Base-by-base conservation (phyloP, 225 moss, liverwort and hornwort species). In the Thuidium tamariscinum region DNA sequence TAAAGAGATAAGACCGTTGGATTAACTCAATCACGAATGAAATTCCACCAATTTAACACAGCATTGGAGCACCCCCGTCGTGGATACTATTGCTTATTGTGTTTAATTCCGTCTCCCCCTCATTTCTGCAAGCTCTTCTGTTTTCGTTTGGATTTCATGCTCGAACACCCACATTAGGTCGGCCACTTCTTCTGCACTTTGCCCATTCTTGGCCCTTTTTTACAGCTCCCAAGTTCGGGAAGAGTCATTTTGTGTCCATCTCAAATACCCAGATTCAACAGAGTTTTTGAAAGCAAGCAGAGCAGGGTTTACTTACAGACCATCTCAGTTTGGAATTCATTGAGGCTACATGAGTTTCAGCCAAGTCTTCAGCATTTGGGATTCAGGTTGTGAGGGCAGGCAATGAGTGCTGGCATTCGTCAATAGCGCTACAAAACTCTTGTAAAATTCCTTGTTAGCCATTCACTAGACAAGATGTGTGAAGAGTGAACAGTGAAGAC, bases 121-220 rank as follows among this genome's bases (percentile, higher is more conserved):
- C 36, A 86, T 25, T 42, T 68, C 11, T 21, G 63, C 82, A 16
- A 91, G 91, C 25, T 86, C 66, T 44, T 52, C 29, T 18, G 88
- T 89, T 84, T 89, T 91, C 23, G 86, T 51, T 44, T 80, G 80
- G 30, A 42, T 91, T 71, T 89, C 86, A 8, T 89, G 57, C 49
- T 91, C 91, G 30, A 5, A 83, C 10, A 77, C 71, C 88, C 77
- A 83, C 78, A 91, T 75, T 6, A 90, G 85, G 81, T 87, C 77
- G 3, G 54, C 54, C 57, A 93, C 91, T 80, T 93, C 93, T 87
- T 93, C 90, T 29, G 29, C 80, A 41, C 88, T 91, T 77, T 91
- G 91, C 49, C 87, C 88, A 61, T 91, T 93, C 77, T 93, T 91
- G 41, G 88, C 88, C 75, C 77, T 80, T 34, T 88, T 82, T 66